A percentile compares a stretch with the other conserved stretches of the same genome.
Evolutionary conservation across 2,329 filamentous ascomycete genomes (phyloP).

Genomic region (Didymella pinodella): DNA sequence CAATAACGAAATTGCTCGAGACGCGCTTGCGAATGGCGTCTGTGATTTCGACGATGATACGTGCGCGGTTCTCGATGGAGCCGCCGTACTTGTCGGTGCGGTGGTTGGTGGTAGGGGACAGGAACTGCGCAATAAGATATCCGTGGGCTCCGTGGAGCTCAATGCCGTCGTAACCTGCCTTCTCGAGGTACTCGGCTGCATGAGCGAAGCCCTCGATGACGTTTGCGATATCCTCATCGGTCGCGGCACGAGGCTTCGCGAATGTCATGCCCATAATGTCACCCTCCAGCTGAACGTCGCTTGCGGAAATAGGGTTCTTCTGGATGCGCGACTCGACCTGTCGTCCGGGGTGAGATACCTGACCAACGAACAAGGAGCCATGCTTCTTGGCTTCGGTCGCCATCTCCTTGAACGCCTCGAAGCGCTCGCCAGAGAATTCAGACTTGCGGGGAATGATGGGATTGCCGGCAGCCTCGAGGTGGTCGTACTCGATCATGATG

Average conservation of each 20-base stretch:
- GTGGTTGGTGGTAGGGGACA: constrained; percentile 53
- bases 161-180: constrained; percentile 66
- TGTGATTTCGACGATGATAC: constrained; percentile 53
- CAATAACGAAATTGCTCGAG: constrained; percentile 54
- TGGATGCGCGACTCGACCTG: constrained; percentile 59
- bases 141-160: constrained; percentile 57
- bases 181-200: constrained; percentile 67
- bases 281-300: constrained; percentile 50
- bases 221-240: constrained; percentile 62
- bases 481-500: constrained; percentile 69
- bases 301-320: constrained; percentile 60
- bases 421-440: constrained; percentile 63
- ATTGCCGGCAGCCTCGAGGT: constrained; percentile 62
- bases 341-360: constrained; percentile 70
- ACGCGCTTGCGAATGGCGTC: constrained; percentile 50
- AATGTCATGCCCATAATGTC: constrained; percentile 58
- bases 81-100: constrained; percentile 57
- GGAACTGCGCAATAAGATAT: constrained; percentile 58
- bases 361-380: constrained; percentile 65
- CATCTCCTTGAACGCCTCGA: constrained; percentile 66
- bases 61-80: constrained; percentile 53
- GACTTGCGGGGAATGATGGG: constrained; percentile 67
- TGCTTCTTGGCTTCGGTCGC: constrained; percentile 64
- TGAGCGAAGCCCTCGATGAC: constrained; percentile 69
- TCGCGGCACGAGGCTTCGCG: constrained; percentile 62